Evolutionary conservation across 2,329 filamentous ascomycete species (phyloP).

Genomic region (Ascomycota sp.): DNA sequence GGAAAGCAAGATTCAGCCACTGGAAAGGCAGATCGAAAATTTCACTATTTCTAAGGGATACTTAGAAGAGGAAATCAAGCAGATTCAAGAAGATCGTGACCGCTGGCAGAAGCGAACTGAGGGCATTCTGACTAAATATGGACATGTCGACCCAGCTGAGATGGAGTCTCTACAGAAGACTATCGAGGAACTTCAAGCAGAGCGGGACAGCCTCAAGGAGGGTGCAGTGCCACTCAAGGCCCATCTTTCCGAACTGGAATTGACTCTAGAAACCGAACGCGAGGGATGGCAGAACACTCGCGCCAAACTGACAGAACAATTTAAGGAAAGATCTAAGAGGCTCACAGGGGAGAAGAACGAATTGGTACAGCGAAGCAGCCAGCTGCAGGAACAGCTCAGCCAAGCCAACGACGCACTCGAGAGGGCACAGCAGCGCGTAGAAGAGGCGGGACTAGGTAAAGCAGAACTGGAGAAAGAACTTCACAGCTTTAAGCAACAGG

Average conservation of each 20-base stretch:
- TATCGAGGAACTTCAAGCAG: conserved; percentile 40
- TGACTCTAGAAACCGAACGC: conserved; percentile 30
- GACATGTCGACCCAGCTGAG: conserved; percentile 81
- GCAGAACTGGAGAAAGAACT: conserved; percentile 18
- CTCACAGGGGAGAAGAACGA: conserved; percentile 32
- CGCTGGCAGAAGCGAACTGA: conserved; percentile 91
- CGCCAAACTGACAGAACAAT: conserved; percentile 35
- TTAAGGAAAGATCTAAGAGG: conserved; percentile 35
- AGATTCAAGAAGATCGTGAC: conserved; percentile 78
- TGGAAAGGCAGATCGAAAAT: conserved; percentile 60
- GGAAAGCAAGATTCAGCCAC: conserved; percentile 51
- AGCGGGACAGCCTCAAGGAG: conserved; percentile 34
- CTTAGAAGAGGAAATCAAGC: conserved; percentile 68
- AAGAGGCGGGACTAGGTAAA: conserved; percentile 12
- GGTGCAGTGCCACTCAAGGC: conserved; percentile 28
- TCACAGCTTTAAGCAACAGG: conserved; percentile 1
- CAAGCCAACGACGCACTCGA: conserved; percentile 31
- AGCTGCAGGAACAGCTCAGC: conserved; percentile 27
- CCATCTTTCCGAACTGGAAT: conserved; percentile 29
- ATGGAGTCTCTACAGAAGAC: conserved; percentile 72
- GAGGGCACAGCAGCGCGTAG: conserved; percentile 17
- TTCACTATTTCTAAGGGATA: conserved; percentile 61
- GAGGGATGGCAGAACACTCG: conserved; percentile 28
- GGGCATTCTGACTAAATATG: conserved; percentile 87
- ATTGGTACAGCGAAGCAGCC: conserved; percentile 25